Evolutionary conservation across 345 rosid genomes (phyloP).

Genomic region (thale cress (Arabidopsis thaliana)): DNA sequence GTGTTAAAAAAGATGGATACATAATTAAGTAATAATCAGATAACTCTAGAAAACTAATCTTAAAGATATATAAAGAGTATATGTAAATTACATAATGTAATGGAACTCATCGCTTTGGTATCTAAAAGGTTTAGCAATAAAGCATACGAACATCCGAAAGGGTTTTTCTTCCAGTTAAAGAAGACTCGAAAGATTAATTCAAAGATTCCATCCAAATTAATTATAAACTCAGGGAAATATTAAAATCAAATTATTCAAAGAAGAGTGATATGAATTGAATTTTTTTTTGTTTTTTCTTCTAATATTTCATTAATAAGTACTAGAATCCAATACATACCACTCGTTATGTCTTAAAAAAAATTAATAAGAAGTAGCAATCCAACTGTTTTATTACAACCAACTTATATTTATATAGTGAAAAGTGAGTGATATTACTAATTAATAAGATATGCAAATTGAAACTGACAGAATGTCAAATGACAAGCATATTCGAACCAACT

Average conservation of each 20-base stretch:
- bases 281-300: neutral
- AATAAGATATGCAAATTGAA: conserved; percentile 20
- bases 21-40: no score
- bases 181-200: conserved; percentile 10
- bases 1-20: no score
- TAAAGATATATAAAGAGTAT: no score
- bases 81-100: neutral
- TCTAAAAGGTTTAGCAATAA: neutral
- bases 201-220: conserved; percentile 2
- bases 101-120: neutral
- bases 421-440: conserved; percentile 6
- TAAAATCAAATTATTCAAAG: neutral
- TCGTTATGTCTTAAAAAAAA: neutral
- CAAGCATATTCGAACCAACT: conserved; percentile 34
- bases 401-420: neutral
- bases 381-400: conserved; percentile 5
- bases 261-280: neutral
- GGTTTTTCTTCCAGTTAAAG: neutral
- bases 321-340: conserved; percentile 2
- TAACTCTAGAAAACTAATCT: no score
- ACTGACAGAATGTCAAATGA: conserved; percentile 37
- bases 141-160: neutral
- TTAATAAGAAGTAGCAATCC: neutral
- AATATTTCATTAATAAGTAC: neutral
- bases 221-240: conserved; percentile 1